phyloP scores from a whole-genome alignment of 768 basidiomycete species.

The Leccinum boreale region DNA sequence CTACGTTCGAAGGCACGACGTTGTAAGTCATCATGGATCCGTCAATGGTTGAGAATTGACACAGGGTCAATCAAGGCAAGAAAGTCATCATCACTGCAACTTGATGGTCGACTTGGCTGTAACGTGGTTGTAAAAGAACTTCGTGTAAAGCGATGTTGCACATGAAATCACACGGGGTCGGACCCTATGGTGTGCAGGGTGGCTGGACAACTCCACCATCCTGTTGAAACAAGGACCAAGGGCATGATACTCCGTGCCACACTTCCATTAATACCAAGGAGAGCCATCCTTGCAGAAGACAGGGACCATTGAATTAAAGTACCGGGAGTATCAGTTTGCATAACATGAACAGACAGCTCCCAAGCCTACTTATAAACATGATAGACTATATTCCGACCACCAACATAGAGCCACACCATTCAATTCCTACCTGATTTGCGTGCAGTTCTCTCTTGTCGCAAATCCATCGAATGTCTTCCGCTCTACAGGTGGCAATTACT shows the following conservation, averaged over 20 bases:
- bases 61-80: no score
- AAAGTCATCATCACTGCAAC: no score
- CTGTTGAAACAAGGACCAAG: background rate
- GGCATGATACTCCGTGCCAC: background rate
- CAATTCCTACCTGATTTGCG: background rate
- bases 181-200: no score
- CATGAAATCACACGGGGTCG: no score
- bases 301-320: background rate
- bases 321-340: background rate
- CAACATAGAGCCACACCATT: background rate
- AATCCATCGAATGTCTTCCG: background rate
- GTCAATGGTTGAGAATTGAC: no score
- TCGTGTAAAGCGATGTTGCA: no score
- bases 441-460: background rate
- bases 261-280: background rate
- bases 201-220: background rate
- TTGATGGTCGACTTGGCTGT: no score
- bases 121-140: no score
- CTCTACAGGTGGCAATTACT: background rate
- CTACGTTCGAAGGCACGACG: no score
- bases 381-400: background rate
- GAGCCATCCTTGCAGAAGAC: background rate
- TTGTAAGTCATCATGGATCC: no score
- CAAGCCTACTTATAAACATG: background rate
- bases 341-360: background rate